Conservation (phyloP, 805 yeast species). For the Ogataea nitratoaversa region DNA sequence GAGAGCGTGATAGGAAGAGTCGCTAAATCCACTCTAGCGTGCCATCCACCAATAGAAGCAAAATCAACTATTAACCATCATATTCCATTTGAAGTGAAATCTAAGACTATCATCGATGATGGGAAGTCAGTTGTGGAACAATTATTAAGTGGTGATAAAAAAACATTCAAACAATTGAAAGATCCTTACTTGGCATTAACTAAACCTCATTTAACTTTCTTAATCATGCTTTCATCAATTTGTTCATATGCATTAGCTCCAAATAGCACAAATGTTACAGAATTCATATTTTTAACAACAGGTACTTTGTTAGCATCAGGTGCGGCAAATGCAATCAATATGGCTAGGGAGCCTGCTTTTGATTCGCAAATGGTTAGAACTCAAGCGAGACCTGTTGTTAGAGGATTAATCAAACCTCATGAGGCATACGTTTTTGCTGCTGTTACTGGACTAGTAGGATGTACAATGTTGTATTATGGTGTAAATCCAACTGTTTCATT, state of each 20-base stretch:
- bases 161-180: constrained; percentile 35
- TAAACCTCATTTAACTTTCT: constrained; percentile 81
- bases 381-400: constrained; percentile 81
- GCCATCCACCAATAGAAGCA: constrained; percentile 32
- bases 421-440: constrained; percentile 85
- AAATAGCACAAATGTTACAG: constrained; percentile 64
- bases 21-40: constrained; percentile 41
- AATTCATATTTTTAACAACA: constrained; percentile 65
- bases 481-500: constrained; percentile 82
- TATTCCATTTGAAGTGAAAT: constrained; percentile 56
- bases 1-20: constrained; percentile 32
- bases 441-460: constrained; percentile 66
- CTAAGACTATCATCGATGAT: constrained; percentile 27
- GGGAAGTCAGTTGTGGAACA: constrained; percentile 21
- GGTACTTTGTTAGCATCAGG: constrained; percentile 91
- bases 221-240: constrained; percentile 87
- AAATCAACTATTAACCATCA: constrained; percentile 8
- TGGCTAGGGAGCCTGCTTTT: constrained; percentile 92
- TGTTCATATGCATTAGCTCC: constrained; percentile 95
- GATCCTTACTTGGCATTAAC: constrained; percentile 76
- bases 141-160: constrained; percentile 22
- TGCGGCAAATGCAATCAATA: constrained; percentile 93
- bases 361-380: constrained; percentile 89
- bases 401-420: constrained; percentile 67
- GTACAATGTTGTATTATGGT: constrained; percentile 63